Evolutionary conservation across 2,329 filamentous ascomycete species (phyloP), one percentile per base, ranked within the genome.

Genomic region (Alternaria infectoria): DNA sequence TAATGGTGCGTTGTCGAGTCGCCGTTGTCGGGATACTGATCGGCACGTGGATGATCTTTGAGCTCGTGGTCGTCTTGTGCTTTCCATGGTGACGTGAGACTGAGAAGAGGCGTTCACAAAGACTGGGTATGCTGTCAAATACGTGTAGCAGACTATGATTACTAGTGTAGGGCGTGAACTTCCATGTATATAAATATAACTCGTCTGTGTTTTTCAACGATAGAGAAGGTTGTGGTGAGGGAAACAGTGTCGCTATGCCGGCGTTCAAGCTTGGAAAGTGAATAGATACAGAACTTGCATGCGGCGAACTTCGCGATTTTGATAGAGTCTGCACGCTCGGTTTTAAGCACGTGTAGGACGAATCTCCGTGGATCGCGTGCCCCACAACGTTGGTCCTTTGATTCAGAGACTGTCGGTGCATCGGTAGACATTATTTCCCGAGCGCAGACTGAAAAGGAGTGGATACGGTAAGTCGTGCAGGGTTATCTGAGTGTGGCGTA

Each of bases 21-120:
- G 61, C 55, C 66, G 69, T 12, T 72, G 69, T 6, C 73, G 65
- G 30, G 74, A 76, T 57, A 63, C 61, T 23, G 75, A 73, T n/a
- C 72, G 70, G 23, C 69, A 71, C 64, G 69, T 67, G 21, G 66
- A 60, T 45, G 46, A 12, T 44, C n/a, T 61, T 17, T 36, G 54
- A 21, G 43, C 15, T 19, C n/a, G 54, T 21, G 54, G 15, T 45
- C 26, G 49, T 15, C 25, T 54, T 4, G 23, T 8, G 19, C 30
- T 57, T 26, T 62, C 59, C 63, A 65, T 65, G 5, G 40, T n/a
- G 12, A 40, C 40, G 52, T n/a, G 52, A 40, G 5, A 26, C 21
- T 10, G 3, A 0, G 5, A n/a, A 32, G 25, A 17, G 15, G 13
- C 28, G 21, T 52, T 5, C 28, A 23, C 30, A 30, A 44, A 43